A percentile compares a stretch with the other conserved stretches of the same genome.
phyloP scores from a whole-genome alignment of 306 rosid species.

The Amphicarpaea edgeworthii region DNA sequence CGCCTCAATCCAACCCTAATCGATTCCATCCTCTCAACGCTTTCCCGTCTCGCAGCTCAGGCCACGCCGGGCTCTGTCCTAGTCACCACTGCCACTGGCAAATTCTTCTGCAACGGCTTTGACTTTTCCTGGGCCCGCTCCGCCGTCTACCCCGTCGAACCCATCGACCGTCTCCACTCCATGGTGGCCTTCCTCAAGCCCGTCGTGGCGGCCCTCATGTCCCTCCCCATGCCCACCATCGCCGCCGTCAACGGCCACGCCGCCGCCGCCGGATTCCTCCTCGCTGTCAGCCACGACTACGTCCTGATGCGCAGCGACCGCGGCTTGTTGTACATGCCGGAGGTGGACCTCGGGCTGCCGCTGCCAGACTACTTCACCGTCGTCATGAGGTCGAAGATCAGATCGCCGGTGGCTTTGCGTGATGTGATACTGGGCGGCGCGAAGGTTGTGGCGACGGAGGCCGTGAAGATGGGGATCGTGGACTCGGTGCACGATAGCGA shows the following conservation, averaged over 20 bases:
- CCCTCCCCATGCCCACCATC: conserved; percentile 78
- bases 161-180: conserved; percentile 46
- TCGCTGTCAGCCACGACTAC: conserved; percentile 74
- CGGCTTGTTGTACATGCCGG: conserved; percentile 80
- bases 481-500: conserved; percentile 69
- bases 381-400: conserved; percentile 54
- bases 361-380: conserved; percentile 68
- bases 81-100: conserved; percentile 75
- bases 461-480: conserved; percentile 67
- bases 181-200: conserved; percentile 60
- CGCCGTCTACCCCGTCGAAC: conserved; percentile 54
- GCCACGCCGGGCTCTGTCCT: conserved; percentile 69
- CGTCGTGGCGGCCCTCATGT: conserved; percentile 60
- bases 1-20: conserved; percentile 63
- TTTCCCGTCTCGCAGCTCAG: conserved; percentile 52
- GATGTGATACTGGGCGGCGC: conserved; percentile 58
- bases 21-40: conserved; percentile 55
- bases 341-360: conserved; percentile 64
- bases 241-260: conserved; percentile 80
- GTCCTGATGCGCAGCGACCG: conserved; percentile 64
- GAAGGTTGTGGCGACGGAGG: conserved; percentile 60
- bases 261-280: conserved; percentile 57
- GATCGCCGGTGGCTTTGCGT: conserved; percentile 50
- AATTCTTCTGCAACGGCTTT: conserved; percentile 78
- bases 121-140: conserved; percentile 73